A percentile compares a stretch with the other conserved stretches of the same genome.
Evolutionary conservation across 257 asterid genomes (phyloP).

Genomic region (Anisodus tanguticus): DNA sequence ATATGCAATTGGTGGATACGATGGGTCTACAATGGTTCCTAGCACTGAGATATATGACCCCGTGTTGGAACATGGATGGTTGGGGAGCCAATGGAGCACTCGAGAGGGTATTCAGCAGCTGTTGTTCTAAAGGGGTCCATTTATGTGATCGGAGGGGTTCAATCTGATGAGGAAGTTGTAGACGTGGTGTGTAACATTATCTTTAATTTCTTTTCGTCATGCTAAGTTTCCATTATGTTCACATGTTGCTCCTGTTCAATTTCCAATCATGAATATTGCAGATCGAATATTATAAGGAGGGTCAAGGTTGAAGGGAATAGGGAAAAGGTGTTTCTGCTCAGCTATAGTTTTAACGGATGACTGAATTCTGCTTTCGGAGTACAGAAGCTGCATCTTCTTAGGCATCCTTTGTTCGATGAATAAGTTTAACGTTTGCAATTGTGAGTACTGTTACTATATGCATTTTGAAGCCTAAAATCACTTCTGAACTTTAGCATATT

Average conservation of each 20-base stretch:
- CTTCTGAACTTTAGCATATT: not conserved
- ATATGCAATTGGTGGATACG: conserved; percentile 75
- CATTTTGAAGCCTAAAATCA: not conserved
- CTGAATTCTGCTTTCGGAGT: not conserved
- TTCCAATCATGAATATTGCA: conserved; percentile 36
- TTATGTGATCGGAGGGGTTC: conserved; percentile 70
- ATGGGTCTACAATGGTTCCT: conserved; percentile 59
- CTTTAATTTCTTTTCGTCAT: not conserved
- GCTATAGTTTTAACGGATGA: conserved; percentile 55
- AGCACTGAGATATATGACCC: conserved; percentile 74
- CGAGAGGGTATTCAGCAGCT: conserved; percentile 68
- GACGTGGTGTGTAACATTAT: not conserved
- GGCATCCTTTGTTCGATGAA: not conserved
- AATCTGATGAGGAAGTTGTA: conserved; percentile 27
- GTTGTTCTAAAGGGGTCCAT: conserved; percentile 58
- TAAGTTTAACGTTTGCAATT: not conserved
- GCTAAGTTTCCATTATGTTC: not conserved
- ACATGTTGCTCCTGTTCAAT: not conserved
- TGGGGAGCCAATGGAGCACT: conserved; percentile 59
- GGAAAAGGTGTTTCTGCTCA: conserved; percentile 65
- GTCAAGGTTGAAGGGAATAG: conserved; percentile 63
- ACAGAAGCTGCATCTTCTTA: not conserved
- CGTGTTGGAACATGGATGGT: conserved; percentile 64
- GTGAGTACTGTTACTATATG: not conserved
- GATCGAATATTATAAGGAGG: conserved; percentile 78